Evolutionary conservation across 106 monocot genomes (phyloP).

Genomic region (Phalaenopsis equestris): DNA sequence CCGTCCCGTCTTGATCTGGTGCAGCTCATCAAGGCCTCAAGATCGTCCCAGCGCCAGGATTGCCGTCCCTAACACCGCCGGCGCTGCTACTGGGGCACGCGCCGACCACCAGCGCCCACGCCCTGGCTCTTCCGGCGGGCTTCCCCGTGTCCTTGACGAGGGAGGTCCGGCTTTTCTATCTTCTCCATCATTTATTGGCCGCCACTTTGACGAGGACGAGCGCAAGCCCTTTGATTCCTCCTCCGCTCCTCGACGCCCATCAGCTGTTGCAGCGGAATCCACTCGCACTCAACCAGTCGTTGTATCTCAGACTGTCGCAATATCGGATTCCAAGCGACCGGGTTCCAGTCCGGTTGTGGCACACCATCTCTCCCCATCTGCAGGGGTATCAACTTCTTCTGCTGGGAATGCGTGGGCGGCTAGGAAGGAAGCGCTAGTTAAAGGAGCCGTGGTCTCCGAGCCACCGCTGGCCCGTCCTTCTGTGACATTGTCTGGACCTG

Average conservation of each 20-base stretch:
- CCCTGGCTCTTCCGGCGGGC: slow-evolving; percentile 38
- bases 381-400: neutral
- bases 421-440: slow-evolving; percentile 40
- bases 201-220: slow-evolving; percentile 97
- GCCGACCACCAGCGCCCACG: slow-evolving; percentile 29
- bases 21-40: slow-evolving; percentile 35
- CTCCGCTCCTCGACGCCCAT: slow-evolving; percentile 22
- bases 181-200: slow-evolving; percentile 35
- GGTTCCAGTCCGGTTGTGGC: slow-evolving; percentile 18
- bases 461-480: slow-evolving; percentile 1
- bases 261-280: neutral
- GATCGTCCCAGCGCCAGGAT: slow-evolving; percentile 30
- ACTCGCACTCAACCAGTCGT: slow-evolving; percentile 2
- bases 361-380: slow-evolving; percentile 1
- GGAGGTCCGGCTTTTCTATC: slow-evolving; percentile 40
- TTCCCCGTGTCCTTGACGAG: slow-evolving; percentile 19
- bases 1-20: neutral
- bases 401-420: slow-evolving; percentile 34
- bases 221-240: slow-evolving; percentile 86
- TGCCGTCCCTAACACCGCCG: slow-evolving; percentile 15
- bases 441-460: neutral
- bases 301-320: slow-evolving; percentile 5
- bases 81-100: neutral
- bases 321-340: slow-evolving; percentile 15
- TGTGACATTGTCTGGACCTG: neutral